Conservation (phyloP, 257 asterid genomes). For the Striga asiatica region DNA sequence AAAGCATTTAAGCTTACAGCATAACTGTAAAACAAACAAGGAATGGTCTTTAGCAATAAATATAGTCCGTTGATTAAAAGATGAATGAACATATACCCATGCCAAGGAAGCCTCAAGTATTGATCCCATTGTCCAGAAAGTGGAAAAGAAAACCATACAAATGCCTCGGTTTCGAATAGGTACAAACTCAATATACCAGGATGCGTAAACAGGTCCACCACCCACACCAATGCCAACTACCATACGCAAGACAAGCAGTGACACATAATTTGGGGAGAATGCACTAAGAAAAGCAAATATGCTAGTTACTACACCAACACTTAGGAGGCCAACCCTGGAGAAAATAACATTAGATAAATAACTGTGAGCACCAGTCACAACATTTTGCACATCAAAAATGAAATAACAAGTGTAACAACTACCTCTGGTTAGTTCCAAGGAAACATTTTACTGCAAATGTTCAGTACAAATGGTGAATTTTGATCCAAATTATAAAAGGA, state of each 20-base stretch:
- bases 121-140: conserved; percentile 69
- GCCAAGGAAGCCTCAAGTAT: conserved; percentile 72
- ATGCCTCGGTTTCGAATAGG: conserved; percentile 52
- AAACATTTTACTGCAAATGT: not conserved
- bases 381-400: too few species aligned
- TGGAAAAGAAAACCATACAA: conserved; percentile 65
- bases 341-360: not conserved
- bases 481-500: not conserved
- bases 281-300: conserved; percentile 45
- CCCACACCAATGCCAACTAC: conserved; percentile 74
- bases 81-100: conserved; percentile 42
- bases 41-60: too few species aligned
- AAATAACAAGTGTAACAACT: too few species aligned
- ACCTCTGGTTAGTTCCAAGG: too few species aligned
- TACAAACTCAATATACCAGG: conserved; percentile 84
- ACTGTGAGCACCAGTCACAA: too few species aligned
- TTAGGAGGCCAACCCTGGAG: conserved; percentile 57
- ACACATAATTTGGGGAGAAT: conserved; percentile 48
- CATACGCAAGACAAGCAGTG: conserved; percentile 42
- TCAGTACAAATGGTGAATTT: not conserved
- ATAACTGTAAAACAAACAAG: too few species aligned
- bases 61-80: not conserved
- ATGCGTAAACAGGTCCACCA: conserved; percentile 64
- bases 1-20: too few species aligned
- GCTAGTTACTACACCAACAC: conserved; percentile 51